Evolutionary conservation across 2,329 filamentous ascomycete species (phyloP).

Genomic region (Bretziella fagacearum): DNA sequence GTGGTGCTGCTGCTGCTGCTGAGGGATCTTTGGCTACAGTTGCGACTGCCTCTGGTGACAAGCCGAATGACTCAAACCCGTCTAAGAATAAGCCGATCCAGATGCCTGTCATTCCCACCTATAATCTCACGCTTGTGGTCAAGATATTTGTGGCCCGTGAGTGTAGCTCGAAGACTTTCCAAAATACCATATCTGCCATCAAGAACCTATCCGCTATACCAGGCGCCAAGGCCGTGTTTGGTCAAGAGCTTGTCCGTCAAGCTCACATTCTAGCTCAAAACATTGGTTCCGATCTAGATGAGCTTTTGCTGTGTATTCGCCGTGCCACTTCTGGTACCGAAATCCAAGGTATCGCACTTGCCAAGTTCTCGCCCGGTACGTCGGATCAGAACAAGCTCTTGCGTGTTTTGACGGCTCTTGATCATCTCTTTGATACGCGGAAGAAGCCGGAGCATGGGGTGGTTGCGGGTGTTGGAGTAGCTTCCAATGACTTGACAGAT

Average conservation of each 20-base stretch:
- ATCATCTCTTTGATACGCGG: slow-evolving; percentile 86
- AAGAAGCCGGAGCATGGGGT: slow-evolving; percentile 35
- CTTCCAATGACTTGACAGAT: slow-evolving; percentile 56
- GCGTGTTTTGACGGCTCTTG: slow-evolving; percentile 78
- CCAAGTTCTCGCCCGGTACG: slow-evolving; percentile 89
- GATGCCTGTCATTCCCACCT: slow-evolving; percentile 70
- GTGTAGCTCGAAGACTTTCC: slow-evolving; percentile 94
- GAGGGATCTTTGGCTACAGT: slow-evolving; percentile 13
- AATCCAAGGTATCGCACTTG: slow-evolving; percentile 81
- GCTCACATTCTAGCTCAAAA: slow-evolving; percentile 70
- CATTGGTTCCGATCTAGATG: slow-evolving; percentile 69
- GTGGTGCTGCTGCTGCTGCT: neutral
- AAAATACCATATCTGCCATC: slow-evolving; percentile 94
- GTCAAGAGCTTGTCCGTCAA: slow-evolving; percentile 79
- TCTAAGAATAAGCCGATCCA: slow-evolving; percentile 42
- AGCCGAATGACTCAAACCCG: slow-evolving; percentile 14
- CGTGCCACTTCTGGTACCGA: slow-evolving; percentile 80
- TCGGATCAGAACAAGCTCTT: slow-evolving; percentile 95
- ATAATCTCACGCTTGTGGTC: slow-evolving; percentile 85
- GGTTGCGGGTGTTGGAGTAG: slow-evolving; percentile 33
- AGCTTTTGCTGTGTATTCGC: slow-evolving; percentile 71
- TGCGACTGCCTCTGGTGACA: slow-evolving; percentile 19
- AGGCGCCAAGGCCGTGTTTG: slow-evolving; percentile 75
- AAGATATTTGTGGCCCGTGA: slow-evolving; percentile 92
- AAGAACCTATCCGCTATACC: slow-evolving; percentile 92